Base-by-base conservation (phyloP, 768 basidiomycete genomes). In the Hydnomerulius pinastri region DNA sequence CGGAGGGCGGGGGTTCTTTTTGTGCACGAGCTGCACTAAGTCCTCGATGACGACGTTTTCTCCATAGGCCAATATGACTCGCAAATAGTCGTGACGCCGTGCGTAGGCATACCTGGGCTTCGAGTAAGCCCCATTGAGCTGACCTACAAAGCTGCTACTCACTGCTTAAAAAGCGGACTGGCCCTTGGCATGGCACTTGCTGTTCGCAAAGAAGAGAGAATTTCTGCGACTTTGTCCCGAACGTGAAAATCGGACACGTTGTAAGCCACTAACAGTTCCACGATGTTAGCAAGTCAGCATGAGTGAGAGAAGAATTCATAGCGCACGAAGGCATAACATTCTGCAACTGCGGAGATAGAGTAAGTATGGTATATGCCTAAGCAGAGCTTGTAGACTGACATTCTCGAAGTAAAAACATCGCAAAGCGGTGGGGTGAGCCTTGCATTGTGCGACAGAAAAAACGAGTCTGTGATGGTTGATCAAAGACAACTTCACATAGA, bases 251-350 rank as follows among this genome's bases (percentile, higher is more conserved):
- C n/a, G n/a, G n/a, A n/a, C n/a, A 53, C 47, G 37, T 77, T 77
- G 52, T 71, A 67, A 2, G 61, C 6, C 43, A 60, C 58, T 60
- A 28, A 11, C 25, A n/a, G 15, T n/a, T 6, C 28, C 8, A 28
- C n/a, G n/a, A n/a, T n/a, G 36, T 10, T 8, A 13, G 18, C 25
- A 40, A 29, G 21, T 18, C 18, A 33, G 43, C 18, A 23, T 4
- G 1, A 20, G 32, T 36, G 10, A n/a, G 20, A 43, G 39, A 18
- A 1, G 12, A 7, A 28, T 38, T 18, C 6, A 12, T 38, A 6
- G 72, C 78, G 39, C 60, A 83, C 83, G 53, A 27, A 83, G 58
- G 48, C 74, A 77, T 7, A 83, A 54, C 8, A 72, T 68, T 52
- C 72, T 68, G 55, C 78, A 82, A n/a, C 82, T 83, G 36, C 28